Evolutionary conservation across 2,329 filamentous ascomycete species (phyloP), one percentile per base, ranked within the genome.

Genomic region (Colletotrichum australisinense): DNA sequence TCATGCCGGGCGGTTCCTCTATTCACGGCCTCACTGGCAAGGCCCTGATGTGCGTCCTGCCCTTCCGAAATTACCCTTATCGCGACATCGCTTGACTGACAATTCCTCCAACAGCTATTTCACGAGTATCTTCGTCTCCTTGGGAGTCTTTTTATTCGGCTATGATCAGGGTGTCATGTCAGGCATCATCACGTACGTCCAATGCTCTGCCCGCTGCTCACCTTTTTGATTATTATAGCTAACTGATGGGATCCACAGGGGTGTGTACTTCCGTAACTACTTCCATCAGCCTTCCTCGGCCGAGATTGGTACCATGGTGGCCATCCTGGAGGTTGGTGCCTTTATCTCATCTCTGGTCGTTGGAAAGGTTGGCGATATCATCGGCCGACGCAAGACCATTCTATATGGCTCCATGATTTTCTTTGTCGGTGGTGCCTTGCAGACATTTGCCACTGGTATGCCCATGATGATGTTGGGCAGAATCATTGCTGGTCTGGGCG

Each of bases 1-100:
- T 97, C 89, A 98, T 99, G 95, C 92, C 95, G 77, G 92, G 92
- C 81, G 92, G 94, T 76, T 89, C 92, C 77, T 92, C 93, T 81
- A 93, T 95, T 79, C 94, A 97, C 86, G 97, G 97, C 88, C 90
- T 99, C 78, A 97, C 97, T 79, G 97, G 97, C 86, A 98, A 97
- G 88, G 92, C 96, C 84, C 88, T 99, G 80, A 90, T 99, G 93
- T 98, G 90, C 74, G 87, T 82, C 79, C 73, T 82, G 22, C 28
- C 12, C 7, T 32, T 32, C 28, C 53, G 77, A 77, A 6, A 28
- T 9, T 11, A 16, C 7, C 11, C 28, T 56, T 24, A 22, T 49
- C 6, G 26, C 52, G 19, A n/a, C 24, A 30, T 19, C 58, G 59
- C 67, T 70, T 58, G 59, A 26, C 49, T 58, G 76, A 73, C 77